Evolutionary conservation across 345 rosid species (phyloP), one percentile per base, ranked within the genome.

Genomic region (Arabidopsis suecica): DNA sequence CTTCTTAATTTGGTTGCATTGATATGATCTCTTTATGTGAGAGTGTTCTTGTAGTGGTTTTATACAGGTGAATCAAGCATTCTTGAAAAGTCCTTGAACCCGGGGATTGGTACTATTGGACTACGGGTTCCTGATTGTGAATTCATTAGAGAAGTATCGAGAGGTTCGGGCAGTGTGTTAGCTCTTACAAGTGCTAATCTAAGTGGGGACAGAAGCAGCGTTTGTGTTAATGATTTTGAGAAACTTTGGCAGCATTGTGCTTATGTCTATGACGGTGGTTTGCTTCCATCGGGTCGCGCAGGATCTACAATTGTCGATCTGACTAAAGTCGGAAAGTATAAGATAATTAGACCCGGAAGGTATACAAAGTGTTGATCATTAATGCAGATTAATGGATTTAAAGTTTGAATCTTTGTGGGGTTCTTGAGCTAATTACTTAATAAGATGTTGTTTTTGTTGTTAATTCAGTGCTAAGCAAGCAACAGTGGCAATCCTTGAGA

Each of bases 241-340:
- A 82, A 78, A 69, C 88, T 92, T 2, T 92, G 99, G 97, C 82
- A 88, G 73, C 91, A 87, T 37, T 95, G 97, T 87, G 93, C 92
- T 7, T 81, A 71, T 61, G 89, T 92, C 51, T 95, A 86, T 64
- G 93, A 95, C 20, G 91, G 88, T 13, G 97, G 97, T 23, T 81
- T 84, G 78, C 97, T 91, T 78, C 90, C 91, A 69, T 82, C 96
- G 4, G 93, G 91, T 8, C 96, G 91, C 50, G 96, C 88, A 2
- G 99, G 99, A 73, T 95, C 99, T 2, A 92, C 99, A 11, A 80
- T 95, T 51, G 96, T 95, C 61, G 97, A 92, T 77, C 86, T 95
- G 53, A 88, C 83, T 5, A 81, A 68, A 59, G 74, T 20, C 1
- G 96, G 93, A 77, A 87, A 78, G 77, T 95, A 88, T 83, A 85